Percentiles rank a stretch among this genome's conserved stretches.
phyloP scores from a whole-genome alignment of 352 stramenopile genomes.

The Globisporangium solare region DNA sequence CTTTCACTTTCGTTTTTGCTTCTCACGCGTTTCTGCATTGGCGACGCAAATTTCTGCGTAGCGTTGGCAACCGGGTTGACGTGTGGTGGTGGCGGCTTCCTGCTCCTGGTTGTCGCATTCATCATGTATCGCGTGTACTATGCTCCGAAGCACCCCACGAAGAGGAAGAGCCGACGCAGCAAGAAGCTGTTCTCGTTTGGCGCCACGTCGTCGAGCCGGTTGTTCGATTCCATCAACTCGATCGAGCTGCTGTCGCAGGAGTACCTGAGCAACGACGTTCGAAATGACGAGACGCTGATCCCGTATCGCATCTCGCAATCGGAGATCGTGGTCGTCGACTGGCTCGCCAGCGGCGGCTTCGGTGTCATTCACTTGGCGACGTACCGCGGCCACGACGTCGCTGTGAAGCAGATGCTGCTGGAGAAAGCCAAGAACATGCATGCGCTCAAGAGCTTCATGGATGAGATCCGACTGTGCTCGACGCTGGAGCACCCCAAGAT shows the following conservation, averaged over 20 bases:
- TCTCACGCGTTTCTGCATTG: neutral
- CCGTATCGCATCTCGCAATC: slow-evolving; percentile 41
- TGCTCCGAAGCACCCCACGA: neutral
- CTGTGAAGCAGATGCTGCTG: slow-evolving; percentile 39
- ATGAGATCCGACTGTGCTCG: slow-evolving; percentile 62
- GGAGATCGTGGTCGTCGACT: slow-evolving; percentile 36
- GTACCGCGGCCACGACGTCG: slow-evolving; percentile 28
- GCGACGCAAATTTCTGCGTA: neutral
- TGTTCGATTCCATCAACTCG: slow-evolving; percentile 8
- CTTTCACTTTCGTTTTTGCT: neutral
- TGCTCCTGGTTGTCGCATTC: neutral
- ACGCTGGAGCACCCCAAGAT: slow-evolving; percentile 51
- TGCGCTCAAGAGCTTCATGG: slow-evolving; percentile 37
- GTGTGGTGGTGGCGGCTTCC: neutral
- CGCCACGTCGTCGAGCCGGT: slow-evolving; percentile 17
- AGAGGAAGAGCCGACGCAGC: slow-evolving; percentile 9
- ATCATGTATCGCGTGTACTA: neutral
- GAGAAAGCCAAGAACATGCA: slow-evolving; percentile 19
- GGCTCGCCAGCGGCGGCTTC: slow-evolving; percentile 53
- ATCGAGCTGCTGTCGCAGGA: slow-evolving; percentile 12
- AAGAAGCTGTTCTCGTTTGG: slow-evolving; percentile 13
- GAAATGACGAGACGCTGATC: slow-evolving; percentile 54
- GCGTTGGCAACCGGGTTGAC: slow-evolving; percentile 2
- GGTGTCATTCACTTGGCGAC: slow-evolving; percentile 50
- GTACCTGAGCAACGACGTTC: slow-evolving; percentile 59